These are phyloP conservation scores for Chlamydomonas sp. DNA, from an alignment of 139 green algal species.

Conservation along the genomic window DNA sequence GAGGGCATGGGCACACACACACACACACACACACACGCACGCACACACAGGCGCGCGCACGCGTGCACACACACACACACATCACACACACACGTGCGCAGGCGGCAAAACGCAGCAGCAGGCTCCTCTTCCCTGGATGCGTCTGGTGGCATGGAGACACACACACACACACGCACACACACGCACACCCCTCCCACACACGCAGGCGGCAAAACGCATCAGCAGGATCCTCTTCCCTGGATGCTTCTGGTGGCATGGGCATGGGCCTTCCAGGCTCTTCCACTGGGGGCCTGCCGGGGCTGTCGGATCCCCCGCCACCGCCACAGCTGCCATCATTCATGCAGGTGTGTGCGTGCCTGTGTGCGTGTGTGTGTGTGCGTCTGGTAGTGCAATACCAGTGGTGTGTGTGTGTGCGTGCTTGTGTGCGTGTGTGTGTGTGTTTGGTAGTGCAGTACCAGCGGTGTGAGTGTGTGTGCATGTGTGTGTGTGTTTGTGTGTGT, in stretches of 20 bases:
- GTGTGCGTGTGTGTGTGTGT: too few relatives aligned
- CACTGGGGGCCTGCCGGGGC: too few relatives aligned
- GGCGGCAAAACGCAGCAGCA: background rate
- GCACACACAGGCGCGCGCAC: background rate
- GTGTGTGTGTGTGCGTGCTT: too few relatives aligned
- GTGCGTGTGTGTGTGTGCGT: too few relatives aligned
- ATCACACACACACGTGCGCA: constrained; percentile 1
- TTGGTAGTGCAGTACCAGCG: too few relatives aligned
- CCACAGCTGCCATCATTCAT: too few relatives aligned
- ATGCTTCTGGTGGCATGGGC: background rate
- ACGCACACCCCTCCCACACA: background rate
- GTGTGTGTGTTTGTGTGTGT: too few relatives aligned
- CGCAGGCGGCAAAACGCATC: background rate
- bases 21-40: background rate
- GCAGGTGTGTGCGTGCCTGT: too few relatives aligned
- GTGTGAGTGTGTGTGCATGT: too few relatives aligned
- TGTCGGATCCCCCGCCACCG: too few relatives aligned
- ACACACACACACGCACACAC: background rate
- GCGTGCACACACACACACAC: background rate
- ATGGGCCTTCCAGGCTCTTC: too few relatives aligned
- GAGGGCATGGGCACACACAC: background rate
- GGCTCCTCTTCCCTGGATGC: background rate
- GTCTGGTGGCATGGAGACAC: background rate
- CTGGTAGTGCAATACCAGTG: too few relatives aligned
- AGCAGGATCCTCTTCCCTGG: background rate